Evolutionary conservation across 2,329 filamentous ascomycete genomes (phyloP).

Genomic region (Madurella mycetomatis): DNA sequence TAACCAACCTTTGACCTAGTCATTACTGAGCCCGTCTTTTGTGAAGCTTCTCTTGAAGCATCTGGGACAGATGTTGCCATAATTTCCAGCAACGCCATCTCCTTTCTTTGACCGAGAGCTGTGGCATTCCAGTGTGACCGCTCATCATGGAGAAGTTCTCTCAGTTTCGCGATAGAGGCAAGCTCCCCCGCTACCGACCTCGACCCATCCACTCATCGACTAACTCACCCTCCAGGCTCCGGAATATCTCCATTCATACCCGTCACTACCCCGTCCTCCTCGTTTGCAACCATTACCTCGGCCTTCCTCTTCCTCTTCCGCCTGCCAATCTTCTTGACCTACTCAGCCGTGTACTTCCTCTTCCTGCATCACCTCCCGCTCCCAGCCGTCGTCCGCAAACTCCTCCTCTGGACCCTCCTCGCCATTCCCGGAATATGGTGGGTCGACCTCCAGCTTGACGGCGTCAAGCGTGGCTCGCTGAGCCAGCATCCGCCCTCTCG

Average conservation of each 20-base stretch:
- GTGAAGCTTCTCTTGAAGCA: not conserved
- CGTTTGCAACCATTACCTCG: conserved; percentile 60
- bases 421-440: conserved; percentile 93
- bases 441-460: conserved; percentile 97
- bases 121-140: not conserved
- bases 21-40: not conserved
- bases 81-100: not conserved
- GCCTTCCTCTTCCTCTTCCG: conserved; percentile 74
- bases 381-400: conserved; percentile 64
- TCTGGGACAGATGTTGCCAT: not conserved
- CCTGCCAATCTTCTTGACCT: conserved; percentile 69
- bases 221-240: conserved; percentile 57
- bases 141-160: conserved; percentile 87
- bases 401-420: conserved; percentile 81
- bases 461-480: conserved; percentile 85
- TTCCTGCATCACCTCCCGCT: conserved; percentile 77
- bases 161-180: conserved; percentile 86
- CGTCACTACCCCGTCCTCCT: conserved; percentile 60
- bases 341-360: conserved; percentile 68
- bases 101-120: not conserved
- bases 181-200: conserved; percentile 6
- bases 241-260: conserved; percentile 96
- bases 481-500: conserved; percentile 67
- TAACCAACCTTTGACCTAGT: not conserved
- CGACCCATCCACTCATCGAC: not conserved